These are phyloP conservation scores for Puccinellia tenuiflora DNA, from an alignment of 176 grass and related monocot genomes.

Conservation along the genomic window DNA sequence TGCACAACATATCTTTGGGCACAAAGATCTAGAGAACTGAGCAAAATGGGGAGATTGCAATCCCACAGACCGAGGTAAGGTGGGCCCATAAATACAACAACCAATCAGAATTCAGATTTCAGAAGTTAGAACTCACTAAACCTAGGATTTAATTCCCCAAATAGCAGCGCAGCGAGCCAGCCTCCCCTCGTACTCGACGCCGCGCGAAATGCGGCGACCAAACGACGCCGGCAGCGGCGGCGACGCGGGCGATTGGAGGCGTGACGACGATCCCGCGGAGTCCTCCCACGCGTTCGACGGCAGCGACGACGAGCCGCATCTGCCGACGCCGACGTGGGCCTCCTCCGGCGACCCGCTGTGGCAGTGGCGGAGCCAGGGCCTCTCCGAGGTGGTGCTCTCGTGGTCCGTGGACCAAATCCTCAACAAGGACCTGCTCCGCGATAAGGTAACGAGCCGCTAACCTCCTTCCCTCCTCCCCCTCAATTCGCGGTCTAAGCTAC, in stretches of 20 bases:
- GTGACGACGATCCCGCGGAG: slow-evolving; percentile 16
- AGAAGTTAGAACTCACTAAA: background rate
- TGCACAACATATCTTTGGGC: too few species aligned
- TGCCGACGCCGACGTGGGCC: background rate
- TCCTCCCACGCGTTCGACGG: slow-evolving; percentile 17
- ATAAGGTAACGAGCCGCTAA: slow-evolving; percentile 39
- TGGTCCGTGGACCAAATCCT: slow-evolving; percentile 67
- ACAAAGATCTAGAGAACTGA: too few species aligned
- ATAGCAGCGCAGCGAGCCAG: background rate
- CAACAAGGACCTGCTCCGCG: slow-evolving; percentile 53
- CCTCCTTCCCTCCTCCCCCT: background rate
- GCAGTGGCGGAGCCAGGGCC: slow-evolving; percentile 38
- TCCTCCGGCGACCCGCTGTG: slow-evolving; percentile 24
- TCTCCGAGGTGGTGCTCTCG: slow-evolving; percentile 53
- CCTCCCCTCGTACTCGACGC: background rate
- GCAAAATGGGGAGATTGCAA: too few species aligned
- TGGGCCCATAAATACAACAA: background rate
- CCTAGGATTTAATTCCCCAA: slow-evolving; percentile 1
- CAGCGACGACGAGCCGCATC: background rate
- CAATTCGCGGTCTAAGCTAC: background rate
- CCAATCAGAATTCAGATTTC: slow-evolving; percentile 1
- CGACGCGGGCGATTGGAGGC: slow-evolving; percentile 20
- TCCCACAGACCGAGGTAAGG: too few species aligned
- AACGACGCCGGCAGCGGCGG: slow-evolving; percentile 2
- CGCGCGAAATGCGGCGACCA: slow-evolving; percentile 30